Evolutionary conservation across 106 monocot species (phyloP).

Genomic region (Vanilla planifolia): DNA sequence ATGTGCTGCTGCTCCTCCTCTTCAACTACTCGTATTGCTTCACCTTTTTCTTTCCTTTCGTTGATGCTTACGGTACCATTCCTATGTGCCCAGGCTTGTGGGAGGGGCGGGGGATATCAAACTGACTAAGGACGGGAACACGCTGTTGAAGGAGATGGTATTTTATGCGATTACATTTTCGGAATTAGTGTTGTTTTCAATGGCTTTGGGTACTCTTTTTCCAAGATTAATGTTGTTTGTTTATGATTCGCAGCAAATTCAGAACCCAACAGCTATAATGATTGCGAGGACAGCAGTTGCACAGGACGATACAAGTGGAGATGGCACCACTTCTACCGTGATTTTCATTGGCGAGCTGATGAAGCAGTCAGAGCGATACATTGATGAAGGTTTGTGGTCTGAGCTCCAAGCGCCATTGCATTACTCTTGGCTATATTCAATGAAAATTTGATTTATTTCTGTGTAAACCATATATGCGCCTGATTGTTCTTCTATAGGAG

Average conservation of each 20-base stretch:
- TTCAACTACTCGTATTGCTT: neutral
- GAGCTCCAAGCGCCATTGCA: neutral
- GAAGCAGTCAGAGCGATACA: constrained; percentile 92
- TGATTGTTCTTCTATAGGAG: too few relatives aligned
- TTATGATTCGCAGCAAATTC: constrained; percentile 59
- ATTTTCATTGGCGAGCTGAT: constrained; percentile 95
- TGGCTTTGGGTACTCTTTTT: neutral
- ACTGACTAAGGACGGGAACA: constrained; percentile 94
- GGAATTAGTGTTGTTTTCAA: neutral
- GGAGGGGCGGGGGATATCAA: constrained; percentile 91
- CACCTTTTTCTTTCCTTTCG: neutral
- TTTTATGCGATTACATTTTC: neutral
- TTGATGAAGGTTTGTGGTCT: constrained; percentile 67
- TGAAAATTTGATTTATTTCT: neutral
- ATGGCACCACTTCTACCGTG: constrained; percentile 89
- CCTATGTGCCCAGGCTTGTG: constrained; percentile 45
- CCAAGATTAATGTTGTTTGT: neutral
- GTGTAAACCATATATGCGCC: too few relatives aligned
- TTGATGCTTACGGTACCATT: neutral
- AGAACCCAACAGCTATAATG: constrained; percentile 95
- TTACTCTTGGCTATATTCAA: neutral
- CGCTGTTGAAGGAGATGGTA: constrained; percentile 95
- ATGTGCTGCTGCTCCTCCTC: constrained; percentile 25
- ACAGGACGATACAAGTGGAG: constrained; percentile 82
- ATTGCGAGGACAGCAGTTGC: constrained; percentile 92